Evolutionary conservation across 2,329 filamentous ascomycete species (phyloP).

Genomic region (Aureobasidium sp.): DNA sequence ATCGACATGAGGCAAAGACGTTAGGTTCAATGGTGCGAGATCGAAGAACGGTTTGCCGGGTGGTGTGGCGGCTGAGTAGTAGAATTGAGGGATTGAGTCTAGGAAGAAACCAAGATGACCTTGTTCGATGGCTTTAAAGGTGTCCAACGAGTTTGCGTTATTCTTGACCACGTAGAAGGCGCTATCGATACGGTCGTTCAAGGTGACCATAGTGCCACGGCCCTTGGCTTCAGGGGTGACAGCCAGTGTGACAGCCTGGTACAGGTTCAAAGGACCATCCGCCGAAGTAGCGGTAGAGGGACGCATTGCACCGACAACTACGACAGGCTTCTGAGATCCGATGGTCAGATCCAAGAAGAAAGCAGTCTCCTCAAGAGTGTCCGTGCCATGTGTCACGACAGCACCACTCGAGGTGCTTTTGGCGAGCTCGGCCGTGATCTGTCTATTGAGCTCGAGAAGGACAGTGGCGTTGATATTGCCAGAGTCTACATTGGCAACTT

Average conservation of each 20-base stretch:
- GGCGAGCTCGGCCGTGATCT: conserved; percentile 45
- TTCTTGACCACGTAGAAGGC: conserved; percentile 56
- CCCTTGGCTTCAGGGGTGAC: conserved; percentile 38
- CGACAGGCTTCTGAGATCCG: conserved; percentile 51
- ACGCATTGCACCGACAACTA: conserved; percentile 57
- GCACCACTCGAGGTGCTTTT: conserved; percentile 39
- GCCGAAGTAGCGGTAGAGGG: conserved; percentile 56
- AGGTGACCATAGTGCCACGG: conserved; percentile 52
- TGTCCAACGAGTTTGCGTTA: conserved; percentile 56
- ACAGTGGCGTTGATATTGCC: conserved; percentile 42
- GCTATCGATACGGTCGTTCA: conserved; percentile 56
- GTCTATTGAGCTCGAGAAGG: conserved; percentile 42
- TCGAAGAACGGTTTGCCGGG: conserved; percentile 41
- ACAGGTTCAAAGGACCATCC: conserved; percentile 57
- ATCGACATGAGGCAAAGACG: conserved; percentile 47
- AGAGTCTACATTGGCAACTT: conserved; percentile 32
- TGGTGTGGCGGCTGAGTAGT: conserved; percentile 47
- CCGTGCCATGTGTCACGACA: conserved; percentile 59
- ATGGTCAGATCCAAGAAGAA: conserved; percentile 57
- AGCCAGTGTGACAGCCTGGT: conserved; percentile 54
- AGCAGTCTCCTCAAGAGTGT: conserved; percentile 57
- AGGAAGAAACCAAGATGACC: conserved; percentile 54
- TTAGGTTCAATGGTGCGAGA: conserved; percentile 28
- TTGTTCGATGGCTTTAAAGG: conserved; percentile 53
- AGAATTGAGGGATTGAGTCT: conserved; percentile 54